Base-by-base conservation (phyloP, 129 eudicot species). In the Artemisia argyi region DNA sequence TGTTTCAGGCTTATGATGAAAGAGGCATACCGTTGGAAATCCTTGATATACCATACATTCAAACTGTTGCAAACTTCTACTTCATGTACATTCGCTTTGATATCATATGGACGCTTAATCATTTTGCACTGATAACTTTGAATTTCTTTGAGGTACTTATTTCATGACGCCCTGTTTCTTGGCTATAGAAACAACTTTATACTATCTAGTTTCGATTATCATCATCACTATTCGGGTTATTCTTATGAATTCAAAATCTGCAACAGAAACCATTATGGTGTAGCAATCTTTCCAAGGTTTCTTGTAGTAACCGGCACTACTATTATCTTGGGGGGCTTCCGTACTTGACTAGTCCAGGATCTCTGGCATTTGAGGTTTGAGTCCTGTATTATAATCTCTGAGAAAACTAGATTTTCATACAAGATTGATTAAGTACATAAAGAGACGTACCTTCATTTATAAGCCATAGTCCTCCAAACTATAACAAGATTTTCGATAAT, bases 221-320 rank as follows among this genome's bases (percentile, higher is more conserved):
- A 48, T 20, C 67, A 48, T 20, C 22, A 20, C 65, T 53, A 61
- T 46, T 28, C 7, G 39, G 20, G 1, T 57, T 51, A 47, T 54
- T 58, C 47, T 16, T 70, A 47, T 65, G 14, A 12, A 24, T 30
- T 47, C 46, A 73, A 62, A 54, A 58, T 68, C 55, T 73, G 61
- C 46, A 22, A 73, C 96, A 94, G 98, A 79, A 78, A 77, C 98
- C 98, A 28, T 69, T 94, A 81, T 94, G 98, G 98, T 94, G 98
- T 83, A 72, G 80, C 76, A 76, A 69, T 68, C 62, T 71, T 49
- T 66, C 75, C 18, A 84, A 64, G 68, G 60, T 68, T 66, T 72
- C 86, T 65, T 94, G 98, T 78, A 84, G 78, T 76, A 30, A 90
- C 65, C 82, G 92, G 80, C 88, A 75, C 5, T 94, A 94, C 84